A percentile compares a stretch with the other conserved stretches of the same genome.
Conservation (phyloP, 495 filamentous ascomycete genomes). For the Jackrogersella minutella region DNA sequence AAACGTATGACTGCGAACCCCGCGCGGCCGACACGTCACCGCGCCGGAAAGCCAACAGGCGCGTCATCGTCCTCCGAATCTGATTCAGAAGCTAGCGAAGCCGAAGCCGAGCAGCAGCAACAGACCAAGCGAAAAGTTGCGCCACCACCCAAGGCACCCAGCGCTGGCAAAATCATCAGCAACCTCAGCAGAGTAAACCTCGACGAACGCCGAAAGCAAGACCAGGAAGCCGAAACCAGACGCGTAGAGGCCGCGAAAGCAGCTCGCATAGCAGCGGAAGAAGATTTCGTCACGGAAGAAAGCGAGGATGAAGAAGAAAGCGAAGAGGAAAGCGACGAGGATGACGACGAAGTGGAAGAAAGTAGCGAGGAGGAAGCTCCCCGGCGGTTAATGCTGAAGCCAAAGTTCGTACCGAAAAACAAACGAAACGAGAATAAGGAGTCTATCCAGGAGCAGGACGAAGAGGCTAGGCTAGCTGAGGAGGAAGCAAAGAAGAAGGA, state of each 20-base stretch:
- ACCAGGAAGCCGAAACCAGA: slow-evolving; percentile 50
- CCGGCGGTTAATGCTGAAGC: slow-evolving; percentile 77
- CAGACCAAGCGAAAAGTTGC: slow-evolving; percentile 51
- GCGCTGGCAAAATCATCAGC: slow-evolving; percentile 64
- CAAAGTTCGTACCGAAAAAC: slow-evolving; percentile 90
- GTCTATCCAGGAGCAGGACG: slow-evolving; percentile 39
- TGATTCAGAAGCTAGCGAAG: slow-evolving; percentile 64
- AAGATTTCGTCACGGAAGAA: slow-evolving; percentile 77
- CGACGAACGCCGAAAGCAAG: slow-evolving; percentile 54
- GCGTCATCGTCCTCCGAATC: slow-evolving; percentile 75
- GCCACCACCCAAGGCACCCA: slow-evolving; percentile 65
- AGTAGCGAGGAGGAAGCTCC: slow-evolving; percentile 79
- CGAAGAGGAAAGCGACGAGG: slow-evolving; percentile 46
- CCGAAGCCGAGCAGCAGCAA: slow-evolving; percentile 50
- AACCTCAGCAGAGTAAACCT: slow-evolving; percentile 74
- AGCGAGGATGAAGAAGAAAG: slow-evolving; percentile 50
- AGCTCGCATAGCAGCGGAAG: slow-evolving; percentile 66
- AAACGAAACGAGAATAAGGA: slow-evolving; percentile 60
- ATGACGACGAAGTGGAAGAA: slow-evolving; percentile 51
- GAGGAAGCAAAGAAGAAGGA: slow-evolving; percentile 68
- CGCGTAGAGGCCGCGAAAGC: slow-evolving; percentile 51
- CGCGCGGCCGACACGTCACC: slow-evolving; percentile 79
- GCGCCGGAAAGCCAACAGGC: slow-evolving; percentile 81
- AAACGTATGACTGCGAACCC: slow-evolving; percentile 97
- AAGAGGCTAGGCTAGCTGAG: slow-evolving; percentile 44